Evolutionary conservation across 2,329 filamentous ascomycete genomes (phyloP).

Genomic region (Aureobasidium pullulans): DNA sequence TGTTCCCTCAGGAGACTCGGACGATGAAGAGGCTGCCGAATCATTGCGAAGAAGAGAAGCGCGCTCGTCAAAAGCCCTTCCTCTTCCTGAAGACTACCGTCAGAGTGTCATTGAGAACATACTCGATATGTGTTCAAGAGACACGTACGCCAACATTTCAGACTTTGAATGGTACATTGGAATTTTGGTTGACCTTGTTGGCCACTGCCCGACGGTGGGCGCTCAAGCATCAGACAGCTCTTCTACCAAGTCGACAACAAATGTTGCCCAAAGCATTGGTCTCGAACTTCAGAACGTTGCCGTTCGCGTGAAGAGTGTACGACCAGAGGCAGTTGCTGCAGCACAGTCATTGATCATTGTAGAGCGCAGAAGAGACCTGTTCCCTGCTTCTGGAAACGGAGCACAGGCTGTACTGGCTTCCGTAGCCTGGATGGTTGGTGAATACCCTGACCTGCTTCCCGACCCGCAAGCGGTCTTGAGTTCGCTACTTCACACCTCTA

Average conservation of each 20-base stretch:
- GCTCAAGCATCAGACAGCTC: slow-evolving; percentile 16
- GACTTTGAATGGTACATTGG: slow-evolving; percentile 99
- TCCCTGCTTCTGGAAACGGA: slow-evolving; percentile 43
- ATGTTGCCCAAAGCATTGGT: slow-evolving; percentile 65
- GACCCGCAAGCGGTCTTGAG: slow-evolving; percentile 66
- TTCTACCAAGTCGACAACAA: slow-evolving; percentile 1
- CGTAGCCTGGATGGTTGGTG: slow-evolving; percentile 78
- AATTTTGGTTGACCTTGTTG: slow-evolving; percentile 76
- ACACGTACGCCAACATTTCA: slow-evolving; percentile 75
- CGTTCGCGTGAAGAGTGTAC: slow-evolving; percentile 80
- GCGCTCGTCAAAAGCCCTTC: slow-evolving; percentile 44
- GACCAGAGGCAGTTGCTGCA: slow-evolving; percentile 71
- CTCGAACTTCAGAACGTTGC: slow-evolving; percentile 82
- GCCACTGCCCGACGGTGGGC: slow-evolving; percentile 50
- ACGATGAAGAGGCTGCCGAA: slow-evolving; percentile 52
- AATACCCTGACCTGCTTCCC: slow-evolving; percentile 69
- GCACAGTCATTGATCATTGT: slow-evolving; percentile 67
- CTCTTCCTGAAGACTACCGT: slow-evolving; percentile 79
- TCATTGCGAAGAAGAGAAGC: slow-evolving; percentile 45
- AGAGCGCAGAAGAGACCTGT: slow-evolving; percentile 52
- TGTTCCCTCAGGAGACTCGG: slow-evolving; percentile 46
- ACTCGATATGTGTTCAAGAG: slow-evolving; percentile 78
- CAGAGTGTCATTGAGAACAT: slow-evolving; percentile 76
- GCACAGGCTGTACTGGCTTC: slow-evolving; percentile 62
- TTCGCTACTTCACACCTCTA: slow-evolving; percentile 63